Evolutionary conservation across 169 alveolate species (phyloP), one percentile per base, ranked within the genome.

Genomic region (Plasmodium cynomolgi): DNA sequence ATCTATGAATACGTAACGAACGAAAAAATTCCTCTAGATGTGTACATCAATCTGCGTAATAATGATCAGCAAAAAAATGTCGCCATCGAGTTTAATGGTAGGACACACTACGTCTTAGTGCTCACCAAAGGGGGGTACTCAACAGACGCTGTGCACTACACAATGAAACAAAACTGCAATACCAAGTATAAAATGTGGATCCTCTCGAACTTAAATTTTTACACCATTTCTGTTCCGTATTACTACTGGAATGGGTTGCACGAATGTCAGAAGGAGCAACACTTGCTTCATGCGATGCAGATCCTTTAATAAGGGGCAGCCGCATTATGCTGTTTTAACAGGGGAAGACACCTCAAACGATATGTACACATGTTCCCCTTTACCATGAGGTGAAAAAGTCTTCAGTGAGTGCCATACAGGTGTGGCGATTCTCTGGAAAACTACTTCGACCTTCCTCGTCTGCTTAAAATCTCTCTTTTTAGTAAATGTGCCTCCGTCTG

Each of bases 31-130:
- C 20, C n/a, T 15, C 23, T 90, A 23, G 94, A 90, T 90, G 74
- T 90, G 17, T 80, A 80, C 72, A 3, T 90, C n/a, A n/a, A 37
- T 2, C 7, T 90, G 0, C 6, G 23, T 39, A 90, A 37, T 41
- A 80, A 80, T 20, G 15, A 80, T 90, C 54, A 9, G 26, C 73
- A 20, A 13, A 90, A 90, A 80, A 23, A 80, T 11, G 23, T 90
- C 15, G 94, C 91, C 33, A 39, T 90, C 23, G 94, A 90, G 54
- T 90, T 90, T 41, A 90, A 90, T 44, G 94, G 94, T 13, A 80
- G 94, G 15, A 90, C 94, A 17, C 94, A 90, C 47, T 90, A 90
- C 58, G 50, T 80, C 74, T 68, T 90, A 26, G 77, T 62, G 47
- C n/a, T 90, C 72, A 9, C 68, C 29, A 50, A 79, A 68, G 56